Percentiles rank a stretch among this genome's conserved stretches.
Conservation (phyloP, 2,329 filamentous ascomycete species). For the Xylariaceae sp. region DNA sequence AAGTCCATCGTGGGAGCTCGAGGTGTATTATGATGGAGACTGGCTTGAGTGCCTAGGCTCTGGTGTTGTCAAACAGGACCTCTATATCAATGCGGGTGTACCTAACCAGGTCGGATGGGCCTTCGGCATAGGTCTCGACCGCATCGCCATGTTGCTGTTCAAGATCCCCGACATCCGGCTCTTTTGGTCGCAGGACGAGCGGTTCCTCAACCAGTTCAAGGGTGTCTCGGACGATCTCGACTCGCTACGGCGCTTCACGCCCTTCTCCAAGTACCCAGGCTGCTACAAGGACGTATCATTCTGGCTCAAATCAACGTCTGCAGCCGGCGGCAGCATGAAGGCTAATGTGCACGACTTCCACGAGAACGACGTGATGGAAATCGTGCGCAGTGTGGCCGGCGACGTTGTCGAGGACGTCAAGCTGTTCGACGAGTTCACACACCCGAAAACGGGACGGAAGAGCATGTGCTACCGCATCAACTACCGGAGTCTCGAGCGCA, state of each 20-base stretch:
- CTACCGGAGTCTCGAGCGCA: constrained; percentile 91
- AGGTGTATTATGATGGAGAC: constrained; percentile 91
- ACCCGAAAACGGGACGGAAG: constrained; percentile 81
- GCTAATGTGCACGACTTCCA: constrained; percentile 68
- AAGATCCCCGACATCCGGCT: constrained; percentile 94
- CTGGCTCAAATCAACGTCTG: constrained; percentile 69
- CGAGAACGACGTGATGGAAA: constrained; percentile 97
- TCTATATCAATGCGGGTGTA: constrained; percentile 79
- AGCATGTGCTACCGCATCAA: constrained; percentile 94
- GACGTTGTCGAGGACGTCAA: constrained; percentile 87
- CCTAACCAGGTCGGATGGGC: constrained; percentile 87
- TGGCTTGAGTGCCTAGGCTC: constrained; percentile 98
- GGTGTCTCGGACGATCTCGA: constrained; percentile 61
- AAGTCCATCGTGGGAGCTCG: constrained; percentile 92
- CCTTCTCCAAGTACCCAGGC: constrained; percentile 90
- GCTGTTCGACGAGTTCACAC: constrained; percentile 84
- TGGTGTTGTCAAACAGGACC: constrained; percentile 83
- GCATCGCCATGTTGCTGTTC: constrained; percentile 97
- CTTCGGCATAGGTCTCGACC: constrained; percentile 91
- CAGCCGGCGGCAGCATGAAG: constrained; percentile 53
- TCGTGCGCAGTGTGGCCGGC: constrained; percentile 82
- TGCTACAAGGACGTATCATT: constrained; percentile 95
- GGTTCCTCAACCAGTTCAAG: constrained; percentile 87
- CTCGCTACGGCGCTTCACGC: constrained; percentile 69
- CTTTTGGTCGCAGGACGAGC: constrained; percentile 87